Percentiles rank a stretch among this genome's conserved stretches.
Conservation (phyloP, 2,329 filamentous ascomycete genomes). For the Aspergillus cejpii region DNA sequence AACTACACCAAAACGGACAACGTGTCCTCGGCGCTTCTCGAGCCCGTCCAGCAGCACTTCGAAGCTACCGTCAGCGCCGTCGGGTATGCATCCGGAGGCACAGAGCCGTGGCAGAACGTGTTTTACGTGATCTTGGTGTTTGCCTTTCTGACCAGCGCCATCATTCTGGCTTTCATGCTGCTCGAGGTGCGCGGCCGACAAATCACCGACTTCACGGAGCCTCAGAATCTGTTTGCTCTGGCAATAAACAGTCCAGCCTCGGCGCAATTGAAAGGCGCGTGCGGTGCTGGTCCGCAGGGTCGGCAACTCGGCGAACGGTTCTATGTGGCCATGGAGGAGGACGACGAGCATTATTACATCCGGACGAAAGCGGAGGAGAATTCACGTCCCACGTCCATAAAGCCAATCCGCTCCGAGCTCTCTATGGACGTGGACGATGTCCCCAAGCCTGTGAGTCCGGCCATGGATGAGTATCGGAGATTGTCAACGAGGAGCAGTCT, state of each 20-base stretch:
- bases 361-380: constrained; percentile 24
- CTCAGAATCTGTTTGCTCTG: constrained; percentile 65
- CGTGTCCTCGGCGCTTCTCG: constrained; percentile 30
- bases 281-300: constrained; percentile 50
- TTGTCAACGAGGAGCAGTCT: constrained; percentile 25
- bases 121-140: constrained; percentile 62
- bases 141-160: constrained; percentile 61
- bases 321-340: constrained; percentile 42
- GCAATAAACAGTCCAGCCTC: constrained; percentile 60
- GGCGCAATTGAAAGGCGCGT: constrained; percentile 48
- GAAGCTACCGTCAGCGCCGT: constrained; percentile 57
- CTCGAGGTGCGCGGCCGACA: constrained; percentile 50
- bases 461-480: constrained; percentile 30
- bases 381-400: constrained; percentile 2
- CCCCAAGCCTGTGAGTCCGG: constrained; percentile 24
- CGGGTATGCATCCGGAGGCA: constrained; percentile 63
- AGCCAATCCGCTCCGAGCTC: constrained; percentile 4
- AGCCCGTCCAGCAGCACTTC: constrained; percentile 53
- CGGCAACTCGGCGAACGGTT: constrained; percentile 44
- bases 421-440: constrained; percentile 17
- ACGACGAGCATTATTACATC: constrained; percentile 50
- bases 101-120: constrained; percentile 53
- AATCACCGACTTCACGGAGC: constrained; percentile 72
- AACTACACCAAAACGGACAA: constrained; percentile 33
- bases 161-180: constrained; percentile 59